Evolutionary conservation across 306 rosid genomes (phyloP), one percentile per base, ranked within the genome.

Genomic region (Cajanus cajan): DNA sequence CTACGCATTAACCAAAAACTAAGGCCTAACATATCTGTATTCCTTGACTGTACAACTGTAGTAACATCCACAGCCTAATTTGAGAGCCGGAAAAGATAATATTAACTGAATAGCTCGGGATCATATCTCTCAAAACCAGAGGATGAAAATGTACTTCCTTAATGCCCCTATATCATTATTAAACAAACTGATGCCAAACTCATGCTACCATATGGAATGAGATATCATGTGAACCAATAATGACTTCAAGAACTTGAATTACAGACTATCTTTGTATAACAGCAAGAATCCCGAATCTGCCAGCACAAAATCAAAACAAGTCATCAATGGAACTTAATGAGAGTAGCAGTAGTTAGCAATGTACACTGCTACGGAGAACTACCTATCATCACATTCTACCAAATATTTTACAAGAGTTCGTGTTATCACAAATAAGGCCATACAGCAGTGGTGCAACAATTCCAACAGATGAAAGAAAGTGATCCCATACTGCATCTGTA

Each of bases 241-340:
- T 74, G 79, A 81, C 90, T 50, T 78, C 76, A 69, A 81, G 34
- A 76, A 79, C 83, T 82, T 73, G 77, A 85, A 86, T 78, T 87
- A 86, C 91, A 86, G 77, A 85, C 79, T 67, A 39, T 65, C 71
- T 65, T 71, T 71, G 84, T 76, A 54, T 64, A 75, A 85, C 88
- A 90, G 83, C 86, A 82, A 81, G 69, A 34, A 34, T 63, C 89
- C 87, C 81, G 89, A 89, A 88, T 90, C 94, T 86, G 88, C 90
- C 85, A 86, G 78, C 85, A 87, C 44, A 63, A 84, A 88, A 83
- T 65, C 81, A 77, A 77, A 77, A 51, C 71, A 52, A 22, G 83
- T 85, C 80, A 78, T 80, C 65, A 68, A 71, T 34, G 72, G 81
- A 84, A 83, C 83, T 75, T 71, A 76, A 79, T 51, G 84, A 68